phyloP scores from a whole-genome alignment of 768 basidiomycete genomes.

The Lactarius hatsudake region DNA sequence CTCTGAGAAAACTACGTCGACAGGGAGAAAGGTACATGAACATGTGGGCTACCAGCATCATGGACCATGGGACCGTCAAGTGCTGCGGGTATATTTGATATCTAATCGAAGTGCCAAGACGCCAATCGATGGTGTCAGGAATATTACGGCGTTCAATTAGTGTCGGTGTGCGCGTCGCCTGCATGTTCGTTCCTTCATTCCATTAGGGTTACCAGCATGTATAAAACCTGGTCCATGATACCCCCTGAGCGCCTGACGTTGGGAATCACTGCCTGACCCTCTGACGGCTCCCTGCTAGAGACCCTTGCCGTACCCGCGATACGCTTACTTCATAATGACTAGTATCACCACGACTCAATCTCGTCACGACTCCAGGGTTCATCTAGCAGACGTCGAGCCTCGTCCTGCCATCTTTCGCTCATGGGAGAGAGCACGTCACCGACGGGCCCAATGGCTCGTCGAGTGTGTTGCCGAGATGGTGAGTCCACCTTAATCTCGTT shows the following conservation, averaged over 20 bases:
- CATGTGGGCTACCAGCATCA: neutral
- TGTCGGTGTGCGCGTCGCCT: neutral
- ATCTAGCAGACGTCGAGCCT: constrained; percentile 43
- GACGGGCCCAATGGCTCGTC: constrained; percentile 48
- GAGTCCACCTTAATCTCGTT: constrained; percentile 20
- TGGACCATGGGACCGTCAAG: neutral
- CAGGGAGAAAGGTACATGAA: neutral
- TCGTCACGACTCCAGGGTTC: constrained; percentile 30
- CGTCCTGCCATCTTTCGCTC: constrained; percentile 40
- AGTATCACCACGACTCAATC: neutral
- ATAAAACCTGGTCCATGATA: constrained; percentile 11
- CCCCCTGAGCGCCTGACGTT: neutral
- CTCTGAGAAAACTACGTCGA: neutral
- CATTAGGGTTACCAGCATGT: neutral
- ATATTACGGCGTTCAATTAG: neutral
- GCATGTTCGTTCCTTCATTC: neutral
- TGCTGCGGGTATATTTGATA: neutral
- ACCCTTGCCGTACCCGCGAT: neutral
- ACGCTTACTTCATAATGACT: constrained; percentile 3
- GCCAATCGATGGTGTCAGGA: neutral
- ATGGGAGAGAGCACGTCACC: constrained; percentile 48
- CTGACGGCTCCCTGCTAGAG: neutral
- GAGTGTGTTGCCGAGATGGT: constrained; percentile 65
- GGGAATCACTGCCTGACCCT: neutral
- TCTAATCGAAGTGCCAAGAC: neutral